These are phyloP conservation scores for Parsonsia alboflavescens DNA, from an alignment of 257 asterid genomes.

Conservation along the genomic window DNA sequence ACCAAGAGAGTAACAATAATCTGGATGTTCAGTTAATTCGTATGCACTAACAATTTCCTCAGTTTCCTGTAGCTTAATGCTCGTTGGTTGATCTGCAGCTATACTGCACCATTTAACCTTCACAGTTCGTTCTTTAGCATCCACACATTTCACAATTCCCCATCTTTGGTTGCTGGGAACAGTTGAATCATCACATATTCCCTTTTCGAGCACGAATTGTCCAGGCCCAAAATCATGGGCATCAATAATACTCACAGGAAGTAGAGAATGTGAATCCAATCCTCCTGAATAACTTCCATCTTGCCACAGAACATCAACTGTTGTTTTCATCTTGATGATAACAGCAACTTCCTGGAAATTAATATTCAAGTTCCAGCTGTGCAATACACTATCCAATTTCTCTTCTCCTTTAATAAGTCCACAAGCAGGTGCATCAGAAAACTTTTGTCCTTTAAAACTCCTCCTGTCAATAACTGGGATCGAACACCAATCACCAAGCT, in stretches of 20 bases:
- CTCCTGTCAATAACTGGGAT: slow-evolving; percentile 29
- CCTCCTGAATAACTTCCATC: slow-evolving; percentile 66
- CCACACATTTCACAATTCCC: slow-evolving; percentile 66
- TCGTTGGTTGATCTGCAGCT: slow-evolving; percentile 20
- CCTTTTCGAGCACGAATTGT: slow-evolving; percentile 73
- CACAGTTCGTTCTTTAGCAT: slow-evolving; percentile 78
- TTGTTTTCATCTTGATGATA: slow-evolving; percentile 61
- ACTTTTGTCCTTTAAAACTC: slow-evolving; percentile 17
- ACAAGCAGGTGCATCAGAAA: slow-evolving; percentile 22
- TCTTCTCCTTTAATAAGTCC: slow-evolving; percentile 22
- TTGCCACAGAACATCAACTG: slow-evolving; percentile 84
- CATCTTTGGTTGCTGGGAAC: slow-evolving; percentile 40
- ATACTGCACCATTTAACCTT: slow-evolving; percentile 62
- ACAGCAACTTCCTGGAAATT: slow-evolving; percentile 45
- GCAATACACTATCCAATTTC: slow-evolving; percentile 16
- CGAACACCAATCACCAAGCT: slow-evolving; percentile 91
- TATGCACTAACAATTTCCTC: slow-evolving; percentile 90
- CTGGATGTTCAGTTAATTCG: slow-evolving; percentile 86
- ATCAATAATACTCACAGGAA: slow-evolving; percentile 58
- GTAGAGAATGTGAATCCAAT: slow-evolving; percentile 52
- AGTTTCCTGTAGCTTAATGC: slow-evolving; percentile 27
- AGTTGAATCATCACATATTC: slow-evolving; percentile 37
- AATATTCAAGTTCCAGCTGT: slow-evolving; percentile 21
- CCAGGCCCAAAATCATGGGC: slow-evolving; percentile 86
- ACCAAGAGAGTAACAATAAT: slow-evolving; percentile 52